These are phyloP conservation scores for Blakeslea trispora DNA, from an alignment of 371 early-diverging fungal genomes.

Conservation along the genomic window DNA sequence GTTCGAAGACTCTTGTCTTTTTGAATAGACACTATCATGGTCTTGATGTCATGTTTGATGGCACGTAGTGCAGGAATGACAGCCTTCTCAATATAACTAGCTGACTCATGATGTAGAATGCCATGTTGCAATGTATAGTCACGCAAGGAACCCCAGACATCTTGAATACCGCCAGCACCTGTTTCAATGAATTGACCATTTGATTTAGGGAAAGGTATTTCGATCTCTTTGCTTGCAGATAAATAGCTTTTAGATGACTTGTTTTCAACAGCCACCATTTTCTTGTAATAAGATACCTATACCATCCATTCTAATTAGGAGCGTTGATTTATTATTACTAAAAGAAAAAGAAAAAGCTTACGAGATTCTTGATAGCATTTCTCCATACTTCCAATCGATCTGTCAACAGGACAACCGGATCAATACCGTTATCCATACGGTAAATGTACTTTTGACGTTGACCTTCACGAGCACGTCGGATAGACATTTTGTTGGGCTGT, in stretches of 20 bases:
- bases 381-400: slow-evolving; percentile 43
- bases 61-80: slow-evolving; percentile 40
- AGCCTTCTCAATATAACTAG: slow-evolving; percentile 32
- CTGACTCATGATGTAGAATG: slow-evolving; percentile 42
- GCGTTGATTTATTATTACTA: no score
- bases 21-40: slow-evolving; percentile 28
- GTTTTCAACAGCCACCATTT: slow-evolving; percentile 31
- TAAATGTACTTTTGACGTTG: slow-evolving; percentile 33
- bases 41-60: slow-evolving; percentile 43
- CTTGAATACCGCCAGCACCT: slow-evolving; percentile 43
- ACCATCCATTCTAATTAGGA: no score
- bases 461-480: slow-evolving; percentile 19
- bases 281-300: slow-evolving; percentile 41
- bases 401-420: slow-evolving; percentile 36
- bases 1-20: slow-evolving; percentile 40
- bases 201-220: slow-evolving; percentile 31
- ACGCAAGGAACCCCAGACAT: slow-evolving; percentile 44
- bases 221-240: slow-evolving; percentile 24
- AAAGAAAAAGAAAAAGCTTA: slow-evolving; percentile 6
- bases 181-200: slow-evolving; percentile 40
- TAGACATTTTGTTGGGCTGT: slow-evolving; percentile 16
- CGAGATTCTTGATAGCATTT: slow-evolving; percentile 39
- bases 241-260: slow-evolving; percentile 31
- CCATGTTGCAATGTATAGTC: slow-evolving; percentile 43
- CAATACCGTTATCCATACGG: slow-evolving; percentile 46